These are phyloP conservation scores for Gonapodya sp. DNA, from an alignment of 192 early-diverging fungal species.

Conservation along the genomic window DNA sequence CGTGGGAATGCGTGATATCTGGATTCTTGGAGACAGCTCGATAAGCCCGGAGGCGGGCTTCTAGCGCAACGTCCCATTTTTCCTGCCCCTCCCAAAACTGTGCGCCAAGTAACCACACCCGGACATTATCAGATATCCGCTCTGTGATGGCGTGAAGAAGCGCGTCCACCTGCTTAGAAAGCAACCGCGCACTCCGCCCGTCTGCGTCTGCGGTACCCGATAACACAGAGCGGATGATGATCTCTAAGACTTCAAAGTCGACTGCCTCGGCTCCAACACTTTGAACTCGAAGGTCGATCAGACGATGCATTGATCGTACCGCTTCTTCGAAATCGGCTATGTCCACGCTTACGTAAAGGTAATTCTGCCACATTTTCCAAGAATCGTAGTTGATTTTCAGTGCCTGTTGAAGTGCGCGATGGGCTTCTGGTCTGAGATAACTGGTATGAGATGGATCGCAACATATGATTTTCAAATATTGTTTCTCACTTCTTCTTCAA, in stretches of 20 bases:
- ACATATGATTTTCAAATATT: slow-evolving; percentile 6
- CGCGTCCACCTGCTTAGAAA: slow-evolving; percentile 40
- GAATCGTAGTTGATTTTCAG: slow-evolving; percentile 66
- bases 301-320: slow-evolving; percentile 70
- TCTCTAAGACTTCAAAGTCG: slow-evolving; percentile 69
- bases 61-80: slow-evolving; percentile 55
- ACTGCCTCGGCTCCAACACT: slow-evolving; percentile 59
- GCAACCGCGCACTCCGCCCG: slow-evolving; percentile 34
- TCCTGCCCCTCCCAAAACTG: slow-evolving; percentile 67
- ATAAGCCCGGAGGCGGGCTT: slow-evolving; percentile 76
- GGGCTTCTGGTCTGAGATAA: slow-evolving; percentile 55
- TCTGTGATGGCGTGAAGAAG: slow-evolving; percentile 64
- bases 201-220: slow-evolving; percentile 31
- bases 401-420: slow-evolving; percentile 71
- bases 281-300: slow-evolving; percentile 69
- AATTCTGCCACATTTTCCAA: slow-evolving; percentile 92
- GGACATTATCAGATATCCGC: slow-evolving; percentile 61
- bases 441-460: neutral
- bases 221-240: slow-evolving; percentile 59
- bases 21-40: slow-evolving; percentile 68
- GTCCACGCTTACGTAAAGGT: slow-evolving; percentile 66
- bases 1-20: slow-evolving; percentile 55
- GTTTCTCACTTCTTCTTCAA: slow-evolving; percentile 50
- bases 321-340: slow-evolving; percentile 71
- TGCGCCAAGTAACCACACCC: slow-evolving; percentile 65